These are phyloP conservation scores for Gnaphalium uliginosum DNA, from an alignment of 129 eudicot genomes.

Conservation along the genomic window DNA sequence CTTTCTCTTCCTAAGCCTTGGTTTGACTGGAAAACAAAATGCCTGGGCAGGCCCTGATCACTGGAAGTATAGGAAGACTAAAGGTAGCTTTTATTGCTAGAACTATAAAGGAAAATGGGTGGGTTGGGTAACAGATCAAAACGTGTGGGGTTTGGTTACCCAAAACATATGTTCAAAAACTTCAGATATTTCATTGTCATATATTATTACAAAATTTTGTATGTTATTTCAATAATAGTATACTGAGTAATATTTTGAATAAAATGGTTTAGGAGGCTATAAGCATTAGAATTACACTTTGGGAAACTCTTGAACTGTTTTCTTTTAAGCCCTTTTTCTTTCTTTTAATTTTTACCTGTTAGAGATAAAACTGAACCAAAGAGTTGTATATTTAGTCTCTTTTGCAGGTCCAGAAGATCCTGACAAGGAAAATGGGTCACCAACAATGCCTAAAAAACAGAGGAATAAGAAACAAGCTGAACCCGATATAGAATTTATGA, in stretches of 20 bases:
- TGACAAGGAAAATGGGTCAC: slow-evolving; percentile 30
- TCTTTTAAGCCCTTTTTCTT: background rate
- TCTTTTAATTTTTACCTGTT: too few species aligned
- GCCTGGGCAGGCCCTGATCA: slow-evolving; percentile 81
- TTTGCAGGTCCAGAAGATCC: slow-evolving; percentile 43
- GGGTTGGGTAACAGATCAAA: background rate
- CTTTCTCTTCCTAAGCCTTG: slow-evolving; percentile 38
- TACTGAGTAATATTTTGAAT: background rate
- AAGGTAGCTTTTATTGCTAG: slow-evolving; percentile 32
- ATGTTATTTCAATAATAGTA: background rate
- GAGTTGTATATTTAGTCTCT: background rate
- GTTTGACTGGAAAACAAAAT: slow-evolving; percentile 47
- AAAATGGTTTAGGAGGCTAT: background rate
- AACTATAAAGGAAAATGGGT: background rate
- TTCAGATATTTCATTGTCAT: background rate
- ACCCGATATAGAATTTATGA: slow-evolving; percentile 47
- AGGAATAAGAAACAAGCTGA: slow-evolving; percentile 48
- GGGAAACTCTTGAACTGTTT: background rate
- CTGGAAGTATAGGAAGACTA: slow-evolving; percentile 61
- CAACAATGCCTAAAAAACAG: slow-evolving; percentile 28
- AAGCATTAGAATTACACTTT: background rate
- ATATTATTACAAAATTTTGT: background rate
- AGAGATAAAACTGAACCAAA: background rate
- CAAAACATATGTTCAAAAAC: background rate
- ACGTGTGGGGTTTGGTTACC: background rate